Conservation (phyloP, 1,139 yeast genomes). For the Pichia norvegensis region DNA sequence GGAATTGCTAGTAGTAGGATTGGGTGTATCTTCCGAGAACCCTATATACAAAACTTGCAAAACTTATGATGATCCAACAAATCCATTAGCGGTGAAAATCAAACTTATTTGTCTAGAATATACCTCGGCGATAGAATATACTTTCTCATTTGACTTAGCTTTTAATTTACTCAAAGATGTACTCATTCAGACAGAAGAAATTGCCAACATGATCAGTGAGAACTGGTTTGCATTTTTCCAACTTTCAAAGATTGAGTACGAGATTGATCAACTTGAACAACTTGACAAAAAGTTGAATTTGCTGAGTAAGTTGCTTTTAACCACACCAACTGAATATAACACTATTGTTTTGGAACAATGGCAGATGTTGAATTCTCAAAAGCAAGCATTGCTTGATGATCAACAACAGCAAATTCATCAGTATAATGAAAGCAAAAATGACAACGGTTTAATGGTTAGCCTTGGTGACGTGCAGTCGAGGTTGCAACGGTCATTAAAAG, state of each 20-base stretch:
- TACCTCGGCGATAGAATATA: constrained; percentile 48
- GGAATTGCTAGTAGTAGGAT: constrained; percentile 33
- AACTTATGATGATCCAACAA: constrained; percentile 21
- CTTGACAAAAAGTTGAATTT: constrained; percentile 41
- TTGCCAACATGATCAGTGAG: constrained; percentile 29
- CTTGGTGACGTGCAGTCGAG: constrained; percentile 21
- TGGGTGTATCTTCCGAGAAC: constrained; percentile 19
- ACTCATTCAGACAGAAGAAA: constrained; percentile 4
- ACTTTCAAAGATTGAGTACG: constrained; percentile 35
- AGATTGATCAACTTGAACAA: constrained; percentile 16
- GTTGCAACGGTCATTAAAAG: constrained; percentile 23
- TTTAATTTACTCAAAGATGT: constrained; percentile 22
- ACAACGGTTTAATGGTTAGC: not conserved
- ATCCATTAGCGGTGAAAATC: constrained; percentile 26
- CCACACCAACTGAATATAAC: constrained; percentile 35
- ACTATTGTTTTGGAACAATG: constrained; percentile 36
- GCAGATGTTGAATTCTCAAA: constrained; percentile 29
- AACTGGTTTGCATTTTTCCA: constrained; percentile 59
- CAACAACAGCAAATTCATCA: not conserved
- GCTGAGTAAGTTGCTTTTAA: constrained; percentile 38
- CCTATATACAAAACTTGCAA: constrained; percentile 12
- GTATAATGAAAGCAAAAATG: not conserved
- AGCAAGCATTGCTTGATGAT: constrained; percentile 9
- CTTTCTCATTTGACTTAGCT: constrained; percentile 40
- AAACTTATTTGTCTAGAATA: constrained; percentile 51